Evolutionary conservation across 192 early-diverging fungal species (phyloP).

Genomic region (Dissophora ornata): DNA sequence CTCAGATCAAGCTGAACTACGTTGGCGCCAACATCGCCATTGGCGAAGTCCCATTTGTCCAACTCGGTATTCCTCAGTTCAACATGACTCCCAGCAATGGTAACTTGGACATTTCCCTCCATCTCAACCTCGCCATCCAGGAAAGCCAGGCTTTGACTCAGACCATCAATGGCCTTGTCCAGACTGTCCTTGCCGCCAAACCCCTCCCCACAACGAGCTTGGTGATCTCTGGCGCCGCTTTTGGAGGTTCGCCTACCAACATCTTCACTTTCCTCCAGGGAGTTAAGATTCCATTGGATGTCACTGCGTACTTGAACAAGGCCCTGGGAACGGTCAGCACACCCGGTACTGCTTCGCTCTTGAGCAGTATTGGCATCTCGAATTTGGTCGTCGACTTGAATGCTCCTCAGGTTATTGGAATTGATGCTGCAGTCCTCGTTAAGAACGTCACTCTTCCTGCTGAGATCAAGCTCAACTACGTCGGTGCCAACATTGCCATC

Average conservation of each 20-base stretch:
- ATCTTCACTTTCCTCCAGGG: conserved; percentile 34
- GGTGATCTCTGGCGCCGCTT: conserved; percentile 29
- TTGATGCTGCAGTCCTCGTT: conserved; percentile 38
- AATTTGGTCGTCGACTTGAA: conserved; percentile 42
- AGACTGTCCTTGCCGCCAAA: conserved; percentile 28
- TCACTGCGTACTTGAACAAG: conserved; percentile 31
- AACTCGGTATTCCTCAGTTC: conserved; percentile 35
- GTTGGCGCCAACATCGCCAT: conserved; percentile 29
- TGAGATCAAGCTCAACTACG: conserved; percentile 48
- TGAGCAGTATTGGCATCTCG: conserved; percentile 27
- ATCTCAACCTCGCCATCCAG: conserved; percentile 16
- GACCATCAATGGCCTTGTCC: conserved; percentile 27
- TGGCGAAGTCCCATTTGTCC: conserved; percentile 22
- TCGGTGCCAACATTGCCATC: conserved; percentile 31
- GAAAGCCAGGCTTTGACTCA: conserved; percentile 26
- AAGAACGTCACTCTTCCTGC: conserved; percentile 40
- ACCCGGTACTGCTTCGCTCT: conserved; percentile 17
- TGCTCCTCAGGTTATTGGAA: conserved; percentile 35
- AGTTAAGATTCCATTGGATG: conserved; percentile 37
- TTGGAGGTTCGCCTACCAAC: conserved; percentile 25
- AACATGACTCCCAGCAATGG: conserved; percentile 9
- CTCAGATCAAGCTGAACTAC: conserved; percentile 27
- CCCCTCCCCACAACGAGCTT: conserved; percentile 17
- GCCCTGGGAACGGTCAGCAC: conserved; percentile 4
- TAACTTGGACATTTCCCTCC: conserved; percentile 27